Conservation (phyloP, 208 protist species). For the Entamoeba histolytica region DNA sequence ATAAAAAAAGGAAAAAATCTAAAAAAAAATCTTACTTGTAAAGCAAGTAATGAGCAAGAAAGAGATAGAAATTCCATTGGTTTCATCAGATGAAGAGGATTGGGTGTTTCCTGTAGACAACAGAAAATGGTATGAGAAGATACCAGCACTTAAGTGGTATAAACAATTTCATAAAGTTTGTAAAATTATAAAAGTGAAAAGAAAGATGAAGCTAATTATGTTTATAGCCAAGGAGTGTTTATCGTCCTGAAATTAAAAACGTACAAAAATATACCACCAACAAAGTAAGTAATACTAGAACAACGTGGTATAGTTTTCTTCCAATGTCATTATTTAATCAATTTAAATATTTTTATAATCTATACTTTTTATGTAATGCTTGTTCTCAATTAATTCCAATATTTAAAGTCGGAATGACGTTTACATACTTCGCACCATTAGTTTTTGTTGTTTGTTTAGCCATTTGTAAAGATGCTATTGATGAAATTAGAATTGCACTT, state of each 20-base stretch:
- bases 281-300: constrained; percentile 45
- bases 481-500: constrained; percentile 66
- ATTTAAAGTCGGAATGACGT: constrained; percentile 58
- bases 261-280: constrained; percentile 19
- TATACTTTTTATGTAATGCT: constrained; percentile 49
- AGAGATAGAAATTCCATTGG: neutral
- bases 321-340: constrained; percentile 43
- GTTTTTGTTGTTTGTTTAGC: constrained; percentile 60
- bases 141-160: neutral
- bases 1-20: no score
- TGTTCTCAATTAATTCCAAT: constrained; percentile 43
- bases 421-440: constrained; percentile 75
- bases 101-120: neutral
- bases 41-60: no score
- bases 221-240: no score
- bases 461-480: constrained; percentile 64
- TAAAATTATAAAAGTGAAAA: neutral
- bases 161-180: neutral
- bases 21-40: no score
- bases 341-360: constrained; percentile 53
- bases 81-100: neutral
- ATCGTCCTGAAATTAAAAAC: neutral
- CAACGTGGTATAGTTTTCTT: constrained; percentile 42
- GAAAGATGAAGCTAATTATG: no score
- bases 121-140: neutral